Conservation (phyloP, 1,284 basidiomycete species). For the Caloboletus firmus region DNA sequence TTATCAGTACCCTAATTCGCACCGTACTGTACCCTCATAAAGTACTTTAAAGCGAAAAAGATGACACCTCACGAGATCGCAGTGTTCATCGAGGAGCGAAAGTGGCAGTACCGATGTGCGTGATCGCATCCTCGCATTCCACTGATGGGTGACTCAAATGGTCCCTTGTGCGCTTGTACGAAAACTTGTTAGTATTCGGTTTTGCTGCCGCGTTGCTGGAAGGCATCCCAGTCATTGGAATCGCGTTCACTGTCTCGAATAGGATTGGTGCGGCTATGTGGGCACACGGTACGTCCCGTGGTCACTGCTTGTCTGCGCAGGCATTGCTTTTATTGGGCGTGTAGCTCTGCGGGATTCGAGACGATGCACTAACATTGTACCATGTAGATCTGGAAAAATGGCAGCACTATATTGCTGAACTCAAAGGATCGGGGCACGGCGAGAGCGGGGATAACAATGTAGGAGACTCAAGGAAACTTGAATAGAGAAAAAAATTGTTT, state of each 20-base stretch:
- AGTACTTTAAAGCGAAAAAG: conserved; percentile 82
- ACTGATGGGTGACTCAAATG: neutral
- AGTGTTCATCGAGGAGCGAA: conserved; percentile 81
- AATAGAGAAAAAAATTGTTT: neutral
- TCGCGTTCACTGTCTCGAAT: conserved; percentile 82
- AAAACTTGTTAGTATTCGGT: conserved; percentile 63
- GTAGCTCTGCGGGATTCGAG: neutral
- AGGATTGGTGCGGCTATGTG: conserved; percentile 89
- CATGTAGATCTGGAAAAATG: conserved; percentile 70
- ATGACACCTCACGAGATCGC: conserved; percentile 71
- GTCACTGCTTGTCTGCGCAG: neutral
- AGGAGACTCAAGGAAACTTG: neutral
- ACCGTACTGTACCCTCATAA: neutral
- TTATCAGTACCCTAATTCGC: neutral
- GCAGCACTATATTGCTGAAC: conserved; percentile 61
- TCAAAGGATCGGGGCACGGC: neutral
- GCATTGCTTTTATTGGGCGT: no score
- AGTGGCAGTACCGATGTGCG: conserved; percentile 80
- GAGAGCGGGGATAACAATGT: neutral
- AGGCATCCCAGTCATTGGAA: conserved; percentile 72
- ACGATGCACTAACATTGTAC: conserved; percentile 1
- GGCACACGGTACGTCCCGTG: conserved; percentile 63
- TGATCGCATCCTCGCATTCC: neutral
- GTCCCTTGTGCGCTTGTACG: neutral
- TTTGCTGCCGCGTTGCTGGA: conserved; percentile 79